Evolutionary conservation across 2,329 filamentous ascomycete species (phyloP), one percentile per base, ranked within the genome.

Genomic region (Fusarium staphyleae): DNA sequence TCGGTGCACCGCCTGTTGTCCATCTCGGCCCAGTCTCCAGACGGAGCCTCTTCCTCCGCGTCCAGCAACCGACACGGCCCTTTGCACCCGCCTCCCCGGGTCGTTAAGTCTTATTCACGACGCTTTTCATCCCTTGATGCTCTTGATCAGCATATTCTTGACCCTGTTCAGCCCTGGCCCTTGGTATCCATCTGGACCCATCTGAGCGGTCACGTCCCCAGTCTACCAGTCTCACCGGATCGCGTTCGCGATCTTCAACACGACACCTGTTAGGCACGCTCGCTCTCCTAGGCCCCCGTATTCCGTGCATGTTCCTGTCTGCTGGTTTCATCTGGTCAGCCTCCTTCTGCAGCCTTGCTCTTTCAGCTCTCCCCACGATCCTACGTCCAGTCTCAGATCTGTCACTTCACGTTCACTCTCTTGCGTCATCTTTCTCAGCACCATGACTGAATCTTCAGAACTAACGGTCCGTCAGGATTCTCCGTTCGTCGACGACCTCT

Each of bases 381-480:
- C 35, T 52, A 30, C 37, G 29, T 53, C 41, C 49, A 19, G 32
- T 44, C 37, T 24, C 35, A 19, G 44, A 50, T 36, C 16, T 32
- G 26, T 43, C 53, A 28, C 22, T 56, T 52, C 42, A 63, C 66
- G 56, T 41, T 53, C 36, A 48, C 40, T 34, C 35, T 35, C 52
- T 34, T 34, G 45, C 63, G 40, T 30, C 51, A 41, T 54, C 43
- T 34, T 22, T 44, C 45, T 48, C 28, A 41, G 28, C 57, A 54
- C 43, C 55, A 72, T 71, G 69, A 63, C 65, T 47, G 62, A 71
- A 42, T 45, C 41, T 40, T 46, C 66, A 58, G 67, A 66, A 61
- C 71, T 73, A 61, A 73, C 71, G 14, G 46, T 52, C 57, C 66
- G 62, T n/a, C 71, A 74, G 65, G 67, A 64, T 59, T 36, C 57